Evolutionary conservation across 805 yeast genomes (phyloP).

Genomic region (Lipomyces kockii): DNA sequence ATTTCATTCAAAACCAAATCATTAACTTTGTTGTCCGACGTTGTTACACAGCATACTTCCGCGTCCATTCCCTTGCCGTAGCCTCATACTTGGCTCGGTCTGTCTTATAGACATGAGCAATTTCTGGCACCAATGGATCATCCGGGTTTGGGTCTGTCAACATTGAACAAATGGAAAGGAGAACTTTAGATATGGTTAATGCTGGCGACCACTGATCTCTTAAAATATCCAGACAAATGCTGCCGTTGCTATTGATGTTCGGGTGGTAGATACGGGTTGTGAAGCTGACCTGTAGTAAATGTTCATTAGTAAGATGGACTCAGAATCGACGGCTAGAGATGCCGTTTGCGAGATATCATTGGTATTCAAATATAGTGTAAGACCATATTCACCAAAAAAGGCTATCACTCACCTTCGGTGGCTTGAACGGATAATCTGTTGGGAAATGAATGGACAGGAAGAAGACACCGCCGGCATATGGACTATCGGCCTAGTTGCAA

Average conservation of each 20-base stretch:
- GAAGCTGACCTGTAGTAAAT: constrained; percentile 59
- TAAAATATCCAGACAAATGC: constrained; percentile 93
- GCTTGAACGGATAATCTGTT: constrained; percentile 98
- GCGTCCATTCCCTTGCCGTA: constrained; percentile 98
- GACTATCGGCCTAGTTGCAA: constrained; percentile 66
- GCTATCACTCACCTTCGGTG: constrained; percentile 64
- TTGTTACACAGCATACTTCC: constrained; percentile 86
- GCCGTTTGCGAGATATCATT: constrained; percentile 3
- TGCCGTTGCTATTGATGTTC: constrained; percentile 93
- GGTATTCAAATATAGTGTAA: too few species aligned
- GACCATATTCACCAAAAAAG: neutral
- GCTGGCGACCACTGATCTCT: constrained; percentile 99
- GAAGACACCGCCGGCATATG: constrained; percentile 88
- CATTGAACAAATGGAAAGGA: constrained; percentile 91
- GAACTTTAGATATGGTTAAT: constrained; percentile 90
- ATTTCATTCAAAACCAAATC: neutral
- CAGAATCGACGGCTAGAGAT: neutral
- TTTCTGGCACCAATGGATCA: constrained; percentile 98
- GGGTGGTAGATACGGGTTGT: constrained; percentile 97
- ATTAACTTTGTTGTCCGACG: neutral
- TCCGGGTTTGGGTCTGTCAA: constrained; percentile 98
- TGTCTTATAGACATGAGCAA: constrained; percentile 93
- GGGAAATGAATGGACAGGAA: constrained; percentile 97
- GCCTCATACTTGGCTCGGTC: constrained; percentile 94
- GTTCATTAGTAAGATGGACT: neutral